Evolutionary conservation across 495 filamentous ascomycete species (phyloP), one percentile per base, ranked within the genome.

Genomic region (Tuber aestivum): DNA sequence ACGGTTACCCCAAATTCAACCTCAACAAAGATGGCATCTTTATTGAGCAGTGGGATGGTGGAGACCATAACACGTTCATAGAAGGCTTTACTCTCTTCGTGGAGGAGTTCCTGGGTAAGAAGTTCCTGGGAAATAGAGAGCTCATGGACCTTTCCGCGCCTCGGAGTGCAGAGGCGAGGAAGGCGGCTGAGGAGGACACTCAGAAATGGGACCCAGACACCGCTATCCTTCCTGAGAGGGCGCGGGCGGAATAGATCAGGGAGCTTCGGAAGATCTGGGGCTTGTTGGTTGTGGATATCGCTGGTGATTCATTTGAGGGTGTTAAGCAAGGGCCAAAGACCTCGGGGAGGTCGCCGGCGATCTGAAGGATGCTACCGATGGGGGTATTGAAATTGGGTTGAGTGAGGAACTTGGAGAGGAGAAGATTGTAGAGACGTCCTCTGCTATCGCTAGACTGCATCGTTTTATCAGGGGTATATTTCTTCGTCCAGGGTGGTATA

Each of bases 21-120:
- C 84, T 97, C 2, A 97, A 90, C 85, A 93, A 97, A 80, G 87
- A 96, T 83, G 94, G 94, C 72, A 86, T 91, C 75, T 84, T 87
- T 23, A 83, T 90, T 27, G 90, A 92, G 75, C 86, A 84, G 70
- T 81, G 56, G 56, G 56, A 27, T 20, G 56, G 56, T 35, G 14
- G 56, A 18, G 56, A 35, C 27, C 14, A 65, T 1, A 27, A 65
- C 27, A 35, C 4, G 56, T 35, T 32, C 56, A 65, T 65, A 65
- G 56, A 65, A 32, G 56, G 56, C 12, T 65, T 65, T 14, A 27
- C 56, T 14, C 56, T 65, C 32, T 65, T 65, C 3, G 12, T 65
- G 27, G 27, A 65, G 56, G 56, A 35, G 16, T 35, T 65, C 27
- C 56, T 65, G 0, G 35, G 32, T 12, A 27, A 65, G 56, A 35